Evolutionary conservation across 306 rosid species (phyloP).

Genomic region (Hippophae gyantsensis): DNA sequence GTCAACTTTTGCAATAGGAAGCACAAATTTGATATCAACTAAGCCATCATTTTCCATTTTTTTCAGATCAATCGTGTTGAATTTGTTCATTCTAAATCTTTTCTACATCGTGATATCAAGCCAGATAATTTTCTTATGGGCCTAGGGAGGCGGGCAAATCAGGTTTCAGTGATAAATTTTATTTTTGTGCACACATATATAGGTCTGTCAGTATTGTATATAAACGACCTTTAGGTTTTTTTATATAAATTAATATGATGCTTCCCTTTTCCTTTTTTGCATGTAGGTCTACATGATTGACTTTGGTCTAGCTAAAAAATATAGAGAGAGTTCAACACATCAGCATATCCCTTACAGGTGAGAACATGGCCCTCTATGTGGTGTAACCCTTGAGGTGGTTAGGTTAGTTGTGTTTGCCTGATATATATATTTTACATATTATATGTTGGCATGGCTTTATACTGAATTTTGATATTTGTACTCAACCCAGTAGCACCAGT

Average conservation of each 20-base stretch:
- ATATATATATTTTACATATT: too few relatives aligned
- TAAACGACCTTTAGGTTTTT: too few relatives aligned
- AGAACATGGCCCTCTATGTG: constrained; percentile 15
- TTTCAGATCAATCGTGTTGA: constrained; percentile 86
- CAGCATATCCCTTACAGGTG: constrained; percentile 98
- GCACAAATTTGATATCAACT: background rate
- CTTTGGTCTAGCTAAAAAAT: constrained; percentile 92
- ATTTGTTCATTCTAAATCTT: constrained; percentile 77
- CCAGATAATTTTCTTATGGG: constrained; percentile 98
- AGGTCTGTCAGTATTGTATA: too few relatives aligned
- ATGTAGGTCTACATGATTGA: constrained; percentile 68
- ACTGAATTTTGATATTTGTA: too few relatives aligned
- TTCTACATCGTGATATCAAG: constrained; percentile 93
- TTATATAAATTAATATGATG: too few relatives aligned
- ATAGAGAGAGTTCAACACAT: constrained; percentile 74
- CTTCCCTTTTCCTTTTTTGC: background rate
- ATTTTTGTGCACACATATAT: too few relatives aligned
- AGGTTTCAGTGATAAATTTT: constrained; percentile 33
- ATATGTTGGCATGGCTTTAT: too few relatives aligned
- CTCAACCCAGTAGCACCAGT: too few relatives aligned
- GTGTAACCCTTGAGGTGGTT: background rate
- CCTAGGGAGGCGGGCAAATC: constrained; percentile 94
- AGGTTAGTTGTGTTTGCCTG: too few relatives aligned
- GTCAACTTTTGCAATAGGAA: background rate
- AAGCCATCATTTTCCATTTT: background rate